Percentiles rank a stretch among this genome's conserved stretches.
Conservation (phyloP, 495 filamentous ascomycete species). For the Hapsidospora chrysogenum region DNA sequence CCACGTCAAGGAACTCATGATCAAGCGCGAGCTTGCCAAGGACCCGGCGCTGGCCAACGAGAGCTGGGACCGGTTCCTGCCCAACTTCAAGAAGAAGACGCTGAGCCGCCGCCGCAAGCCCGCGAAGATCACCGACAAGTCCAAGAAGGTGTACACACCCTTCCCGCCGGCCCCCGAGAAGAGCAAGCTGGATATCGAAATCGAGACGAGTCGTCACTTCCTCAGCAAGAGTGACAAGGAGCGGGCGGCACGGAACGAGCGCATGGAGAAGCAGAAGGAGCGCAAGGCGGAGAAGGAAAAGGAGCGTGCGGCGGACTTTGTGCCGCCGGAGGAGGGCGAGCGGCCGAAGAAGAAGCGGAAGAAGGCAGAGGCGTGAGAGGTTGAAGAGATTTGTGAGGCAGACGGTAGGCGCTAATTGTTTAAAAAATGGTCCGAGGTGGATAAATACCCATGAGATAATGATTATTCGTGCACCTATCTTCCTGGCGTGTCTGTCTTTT, state of each 20-base stretch:
- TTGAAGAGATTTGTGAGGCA: neutral
- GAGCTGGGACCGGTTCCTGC: slow-evolving; percentile 91
- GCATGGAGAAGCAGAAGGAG: slow-evolving; percentile 62
- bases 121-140: slow-evolving; percentile 78
- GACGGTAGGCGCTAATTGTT: no score
- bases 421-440: no score
- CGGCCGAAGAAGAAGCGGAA: slow-evolving; percentile 42
- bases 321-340: slow-evolving; percentile 62
- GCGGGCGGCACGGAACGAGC: slow-evolving; percentile 57
- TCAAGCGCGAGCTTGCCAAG: slow-evolving; percentile 94
- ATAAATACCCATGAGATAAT: neutral
- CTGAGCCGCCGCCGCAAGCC: slow-evolving; percentile 71
- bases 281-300: slow-evolving; percentile 82
- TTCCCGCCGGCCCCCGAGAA: slow-evolving; percentile 44
- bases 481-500: no score
- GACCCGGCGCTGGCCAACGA: slow-evolving; percentile 76
- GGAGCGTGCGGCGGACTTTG: slow-evolving; percentile 68
- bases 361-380: slow-evolving; percentile 22
- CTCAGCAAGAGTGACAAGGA: slow-evolving; percentile 83
- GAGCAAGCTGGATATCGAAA: slow-evolving; percentile 96
- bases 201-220: slow-evolving; percentile 97
- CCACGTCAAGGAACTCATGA: slow-evolving; percentile 96
- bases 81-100: slow-evolving; percentile 94
- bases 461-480: neutral
- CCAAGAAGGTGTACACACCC: slow-evolving; percentile 86